Conservation (phyloP, 1,284 basidiomycete species). For the Wallemia mellicola region DNA sequence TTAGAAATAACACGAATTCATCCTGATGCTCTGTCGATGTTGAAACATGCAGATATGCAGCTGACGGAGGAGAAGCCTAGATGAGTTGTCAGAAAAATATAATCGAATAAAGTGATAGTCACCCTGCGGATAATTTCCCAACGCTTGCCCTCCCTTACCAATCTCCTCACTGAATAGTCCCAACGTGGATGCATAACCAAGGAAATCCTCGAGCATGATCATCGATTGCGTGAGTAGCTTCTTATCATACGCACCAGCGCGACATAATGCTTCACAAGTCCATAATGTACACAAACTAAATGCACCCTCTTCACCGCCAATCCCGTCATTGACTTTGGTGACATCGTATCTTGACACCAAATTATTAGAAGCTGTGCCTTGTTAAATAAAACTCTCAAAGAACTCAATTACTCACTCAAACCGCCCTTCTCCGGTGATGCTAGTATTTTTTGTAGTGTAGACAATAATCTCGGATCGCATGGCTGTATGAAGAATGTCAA, state of each 20-base stretch:
- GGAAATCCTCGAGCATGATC: conserved; percentile 42
- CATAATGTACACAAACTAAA: conserved; percentile 29
- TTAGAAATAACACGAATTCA: too few relatives aligned
- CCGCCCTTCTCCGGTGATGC: conserved; percentile 60
- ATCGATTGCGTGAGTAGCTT: conserved; percentile 35
- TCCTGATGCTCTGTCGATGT: background rate
- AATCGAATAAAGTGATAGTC: background rate
- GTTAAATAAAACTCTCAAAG: conserved; percentile 4
- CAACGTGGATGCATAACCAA: conserved; percentile 48
- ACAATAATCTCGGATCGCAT: conserved; percentile 56
- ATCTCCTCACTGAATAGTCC: conserved; percentile 43
- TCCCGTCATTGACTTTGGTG: conserved; percentile 49
- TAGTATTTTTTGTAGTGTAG: conserved; percentile 47
- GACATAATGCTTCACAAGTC: conserved; percentile 59
- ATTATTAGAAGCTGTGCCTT: conserved; percentile 9
- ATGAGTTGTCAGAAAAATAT: background rate
- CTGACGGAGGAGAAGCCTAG: background rate
- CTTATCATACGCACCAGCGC: conserved; percentile 46
- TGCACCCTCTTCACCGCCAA: conserved; percentile 28
- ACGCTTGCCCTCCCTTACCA: conserved; percentile 5
- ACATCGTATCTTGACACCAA: conserved; percentile 56
- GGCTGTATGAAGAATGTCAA: conserved; percentile 57
- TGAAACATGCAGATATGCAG: background rate
- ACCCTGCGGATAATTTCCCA: background rate
- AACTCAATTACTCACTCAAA: conserved; percentile 18